Evolutionary conservation across 805 yeast species (phyloP).

Genomic region (Yarrowia keelungensis): DNA sequence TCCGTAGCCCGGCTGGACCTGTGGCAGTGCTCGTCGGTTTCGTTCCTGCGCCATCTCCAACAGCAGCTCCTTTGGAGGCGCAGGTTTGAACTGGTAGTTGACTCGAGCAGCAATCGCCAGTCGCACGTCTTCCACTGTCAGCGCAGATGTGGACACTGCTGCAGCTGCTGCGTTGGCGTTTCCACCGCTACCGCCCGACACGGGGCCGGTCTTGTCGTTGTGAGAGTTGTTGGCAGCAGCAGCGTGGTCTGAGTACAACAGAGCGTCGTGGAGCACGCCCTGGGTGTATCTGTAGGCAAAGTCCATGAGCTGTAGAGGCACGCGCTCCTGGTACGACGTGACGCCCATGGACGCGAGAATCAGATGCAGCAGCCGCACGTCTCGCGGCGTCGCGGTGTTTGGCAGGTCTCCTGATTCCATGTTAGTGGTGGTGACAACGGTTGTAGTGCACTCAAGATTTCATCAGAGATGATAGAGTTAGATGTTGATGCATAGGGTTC

Average conservation of each 20-base stretch:
- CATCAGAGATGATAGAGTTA: slow-evolving; percentile 2
- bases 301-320: slow-evolving; percentile 94
- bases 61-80: slow-evolving; percentile 90
- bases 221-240: slow-evolving; percentile 39
- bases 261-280: slow-evolving; percentile 86
- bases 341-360: slow-evolving; percentile 94
- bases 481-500: not conserved
- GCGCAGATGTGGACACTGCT: slow-evolving; percentile 41
- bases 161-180: slow-evolving; percentile 33
- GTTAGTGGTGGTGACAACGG: not conserved
- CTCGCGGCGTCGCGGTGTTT: slow-evolving; percentile 66
- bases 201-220: slow-evolving; percentile 39
- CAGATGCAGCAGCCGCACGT: slow-evolving; percentile 86
- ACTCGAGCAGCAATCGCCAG: slow-evolving; percentile 92
- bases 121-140: slow-evolving; percentile 88
- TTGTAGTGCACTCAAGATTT: too few species aligned
- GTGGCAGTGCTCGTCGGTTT: slow-evolving; percentile 87
- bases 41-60: slow-evolving; percentile 92
- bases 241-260: slow-evolving; percentile 82
- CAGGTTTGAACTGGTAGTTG: slow-evolving; percentile 95
- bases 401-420: slow-evolving; percentile 40
- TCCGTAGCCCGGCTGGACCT: slow-evolving; percentile 90
- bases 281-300: slow-evolving; percentile 90
- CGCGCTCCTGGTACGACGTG: slow-evolving; percentile 91
- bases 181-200: slow-evolving; percentile 34